Conservation (phyloP, 73 alveolate species). For the Tetrahymena borealis region DNA sequence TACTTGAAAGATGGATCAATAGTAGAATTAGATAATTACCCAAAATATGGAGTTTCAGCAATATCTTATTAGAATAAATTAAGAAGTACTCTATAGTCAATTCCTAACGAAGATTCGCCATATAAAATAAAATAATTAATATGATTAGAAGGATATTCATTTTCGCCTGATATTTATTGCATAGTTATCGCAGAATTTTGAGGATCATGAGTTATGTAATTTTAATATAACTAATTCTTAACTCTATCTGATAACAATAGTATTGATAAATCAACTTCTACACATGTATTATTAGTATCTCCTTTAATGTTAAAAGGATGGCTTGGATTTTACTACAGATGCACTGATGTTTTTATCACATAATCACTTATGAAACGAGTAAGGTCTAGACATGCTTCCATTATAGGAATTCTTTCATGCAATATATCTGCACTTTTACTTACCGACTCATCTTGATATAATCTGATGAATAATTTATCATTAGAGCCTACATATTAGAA, state of each 20-base stretch:
- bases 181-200: not conserved
- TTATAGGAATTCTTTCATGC: not conserved
- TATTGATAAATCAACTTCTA: not conserved
- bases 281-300: not conserved
- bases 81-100: not conserved
- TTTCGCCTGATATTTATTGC: not conserved
- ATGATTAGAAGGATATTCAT: not conserved
- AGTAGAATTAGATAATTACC: not conserved
- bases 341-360: not conserved
- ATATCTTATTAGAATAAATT: not conserved
- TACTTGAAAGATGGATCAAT: not conserved
- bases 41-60: not conserved
- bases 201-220: not conserved
- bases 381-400: not conserved
- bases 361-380: not conserved
- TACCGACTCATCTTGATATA: not conserved
- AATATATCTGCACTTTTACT: not conserved
- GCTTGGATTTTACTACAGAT: not conserved
- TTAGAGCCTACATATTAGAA: not conserved
- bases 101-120: not conserved
- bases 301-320: not conserved
- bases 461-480: not conserved
- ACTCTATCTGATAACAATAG: not conserved
- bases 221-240: not conserved
- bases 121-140: not conserved